phyloP scores from a whole-genome alignment of 106 monocot genomes.

The Hemerocallis citrina region DNA sequence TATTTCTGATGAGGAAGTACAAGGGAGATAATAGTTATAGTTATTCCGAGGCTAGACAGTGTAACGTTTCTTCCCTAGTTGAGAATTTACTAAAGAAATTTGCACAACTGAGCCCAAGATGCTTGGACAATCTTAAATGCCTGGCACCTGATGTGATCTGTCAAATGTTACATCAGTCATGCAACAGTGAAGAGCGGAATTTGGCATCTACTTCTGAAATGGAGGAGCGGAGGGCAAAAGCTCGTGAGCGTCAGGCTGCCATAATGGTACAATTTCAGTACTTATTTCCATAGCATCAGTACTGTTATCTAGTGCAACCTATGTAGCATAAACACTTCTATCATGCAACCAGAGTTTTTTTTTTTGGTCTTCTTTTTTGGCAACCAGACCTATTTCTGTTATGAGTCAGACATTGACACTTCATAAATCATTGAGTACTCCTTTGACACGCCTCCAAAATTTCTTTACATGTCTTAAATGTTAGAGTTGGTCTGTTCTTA shows the following conservation, averaged over 20 bases:
- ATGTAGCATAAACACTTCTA: no score
- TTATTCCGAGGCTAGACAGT: constrained; percentile 40
- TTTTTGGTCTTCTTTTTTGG: no score
- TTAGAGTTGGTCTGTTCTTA: no score
- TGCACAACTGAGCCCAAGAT: constrained; percentile 42
- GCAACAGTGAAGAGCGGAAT: constrained; percentile 8
- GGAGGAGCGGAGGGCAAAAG: constrained; percentile 49
- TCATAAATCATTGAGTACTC: no score
- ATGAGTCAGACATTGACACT: no score
- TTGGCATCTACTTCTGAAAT: constrained; percentile 24
- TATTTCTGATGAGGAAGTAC: constrained; percentile 54
- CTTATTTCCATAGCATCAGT: neutral
- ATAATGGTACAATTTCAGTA: constrained; percentile 57
- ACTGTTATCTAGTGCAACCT: neutral
- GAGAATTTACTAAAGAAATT: constrained; percentile 74
- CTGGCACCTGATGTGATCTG: constrained; percentile 55
- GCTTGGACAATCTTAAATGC: constrained; percentile 40
- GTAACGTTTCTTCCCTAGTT: constrained; percentile 51
- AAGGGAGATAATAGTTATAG: constrained; percentile 42
- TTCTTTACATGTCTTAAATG: no score
- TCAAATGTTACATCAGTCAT: constrained; percentile 8
- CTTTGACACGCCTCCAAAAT: no score
- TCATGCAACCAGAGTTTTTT: no score
- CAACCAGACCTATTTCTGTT: no score
- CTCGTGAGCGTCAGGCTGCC: constrained; percentile 77